Evolutionary conservation across 2,329 filamentous ascomycete genomes (phyloP).

Genomic region (Phaeosphaeriaceae sp.): DNA sequence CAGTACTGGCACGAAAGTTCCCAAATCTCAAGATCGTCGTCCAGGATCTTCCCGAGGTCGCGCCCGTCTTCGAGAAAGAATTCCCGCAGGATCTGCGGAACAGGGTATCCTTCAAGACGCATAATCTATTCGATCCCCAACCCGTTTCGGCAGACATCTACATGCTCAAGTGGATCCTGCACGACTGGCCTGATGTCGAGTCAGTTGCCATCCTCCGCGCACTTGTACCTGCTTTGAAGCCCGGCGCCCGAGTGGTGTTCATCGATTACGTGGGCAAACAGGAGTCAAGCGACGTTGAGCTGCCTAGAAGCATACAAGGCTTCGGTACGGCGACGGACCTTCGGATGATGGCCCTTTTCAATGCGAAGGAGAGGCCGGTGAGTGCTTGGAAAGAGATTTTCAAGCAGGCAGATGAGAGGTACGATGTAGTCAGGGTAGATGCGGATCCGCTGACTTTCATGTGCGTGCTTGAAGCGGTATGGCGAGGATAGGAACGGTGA

Average conservation of each 20-base stretch:
- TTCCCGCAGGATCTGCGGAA: slow-evolving; percentile 30
- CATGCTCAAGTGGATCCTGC: slow-evolving; percentile 66
- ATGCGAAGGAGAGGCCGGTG: slow-evolving; percentile 56
- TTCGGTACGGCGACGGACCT: slow-evolving; percentile 54
- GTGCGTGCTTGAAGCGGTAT: slow-evolving; percentile 39
- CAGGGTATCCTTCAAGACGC: slow-evolving; percentile 52
- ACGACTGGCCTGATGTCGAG: slow-evolving; percentile 67
- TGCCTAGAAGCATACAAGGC: slow-evolving; percentile 33
- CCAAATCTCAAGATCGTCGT: slow-evolving; percentile 40
- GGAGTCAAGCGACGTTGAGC: slow-evolving; percentile 31
- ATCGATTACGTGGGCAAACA: slow-evolving; percentile 47
- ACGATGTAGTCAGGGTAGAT: slow-evolving; percentile 46
- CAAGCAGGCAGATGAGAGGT: slow-evolving; percentile 55
- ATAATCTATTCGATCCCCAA: slow-evolving; percentile 68
- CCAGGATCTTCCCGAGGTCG: slow-evolving; percentile 40
- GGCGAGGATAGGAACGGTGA: slow-evolving; percentile 19
- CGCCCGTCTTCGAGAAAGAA: slow-evolving; percentile 30
- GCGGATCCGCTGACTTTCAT: slow-evolving; percentile 27
- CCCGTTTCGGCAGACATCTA: slow-evolving; percentile 62
- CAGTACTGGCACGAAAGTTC: slow-evolving; percentile 33
- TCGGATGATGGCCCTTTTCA: slow-evolving; percentile 61
- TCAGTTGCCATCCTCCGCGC: slow-evolving; percentile 47
- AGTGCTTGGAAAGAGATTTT: slow-evolving; percentile 59
- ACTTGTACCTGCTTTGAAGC: slow-evolving; percentile 64
- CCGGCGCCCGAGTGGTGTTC: slow-evolving; percentile 59